These are phyloP conservation scores for Lachnellula cervina DNA, from an alignment of 2,329 filamentous ascomycete genomes.

Conservation along the genomic window DNA sequence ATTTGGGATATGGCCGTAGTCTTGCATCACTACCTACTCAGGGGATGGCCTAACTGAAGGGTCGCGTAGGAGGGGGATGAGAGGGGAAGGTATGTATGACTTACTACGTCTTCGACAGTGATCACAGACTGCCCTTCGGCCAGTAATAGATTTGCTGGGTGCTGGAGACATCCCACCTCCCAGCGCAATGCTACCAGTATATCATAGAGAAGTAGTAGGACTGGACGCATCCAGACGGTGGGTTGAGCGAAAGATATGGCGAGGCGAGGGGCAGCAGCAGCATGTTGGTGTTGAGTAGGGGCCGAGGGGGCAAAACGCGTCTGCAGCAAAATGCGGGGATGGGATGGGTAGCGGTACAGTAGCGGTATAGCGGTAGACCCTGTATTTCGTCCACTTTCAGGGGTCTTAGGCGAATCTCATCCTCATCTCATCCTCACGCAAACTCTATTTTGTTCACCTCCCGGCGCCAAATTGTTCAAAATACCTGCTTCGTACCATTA, in stretches of 20 bases:
- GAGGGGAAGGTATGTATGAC: constrained; percentile 12
- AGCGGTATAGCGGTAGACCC: background rate
- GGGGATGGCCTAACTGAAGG: too few species aligned
- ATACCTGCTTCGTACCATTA: too few species aligned
- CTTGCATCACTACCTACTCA: background rate
- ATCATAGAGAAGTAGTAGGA: constrained; percentile 12
- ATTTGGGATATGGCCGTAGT: background rate
- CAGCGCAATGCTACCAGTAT: constrained; percentile 6
- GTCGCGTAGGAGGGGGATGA: too few species aligned
- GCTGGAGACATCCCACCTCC: constrained; percentile 27
- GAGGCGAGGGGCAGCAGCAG: constrained; percentile 3
- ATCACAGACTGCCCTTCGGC: constrained; percentile 39
- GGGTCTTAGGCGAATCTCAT: background rate
- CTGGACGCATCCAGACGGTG: background rate
- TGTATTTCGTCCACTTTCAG: too few species aligned
- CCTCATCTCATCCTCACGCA: background rate
- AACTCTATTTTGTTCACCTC: too few species aligned
- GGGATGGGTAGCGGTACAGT: too few species aligned
- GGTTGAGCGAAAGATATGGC: constrained; percentile 26
- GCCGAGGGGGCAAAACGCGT: background rate
- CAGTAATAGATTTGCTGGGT: constrained; percentile 16
- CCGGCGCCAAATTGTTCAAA: too few species aligned
- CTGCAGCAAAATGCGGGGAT: background rate
- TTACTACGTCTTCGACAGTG: constrained; percentile 41
- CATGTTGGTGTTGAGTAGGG: background rate